These are phyloP conservation scores for Centrapalus pauciflorus DNA, from an alignment of 129 eudicot species.

Conservation along the genomic window DNA sequence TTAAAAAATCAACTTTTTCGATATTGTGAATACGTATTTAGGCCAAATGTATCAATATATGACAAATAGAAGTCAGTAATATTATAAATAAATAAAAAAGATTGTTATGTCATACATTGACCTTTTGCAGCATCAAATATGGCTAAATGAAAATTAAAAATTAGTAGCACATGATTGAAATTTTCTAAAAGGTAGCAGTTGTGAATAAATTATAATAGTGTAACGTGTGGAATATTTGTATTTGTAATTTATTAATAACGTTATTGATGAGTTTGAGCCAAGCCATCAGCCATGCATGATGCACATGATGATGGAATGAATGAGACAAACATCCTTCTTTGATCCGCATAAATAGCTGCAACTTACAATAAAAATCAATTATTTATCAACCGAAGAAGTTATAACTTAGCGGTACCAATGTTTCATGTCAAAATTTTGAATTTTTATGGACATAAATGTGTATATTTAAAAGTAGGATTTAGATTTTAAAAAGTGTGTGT, in stretches of 20 bases:
- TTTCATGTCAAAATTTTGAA: background rate
- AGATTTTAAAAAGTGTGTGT: too few species aligned
- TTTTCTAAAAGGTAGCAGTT: slow-evolving; percentile 14
- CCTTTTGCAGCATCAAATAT: slow-evolving; percentile 1
- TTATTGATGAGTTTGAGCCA: background rate
- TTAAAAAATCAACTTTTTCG: too few species aligned
- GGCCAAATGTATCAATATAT: too few species aligned
- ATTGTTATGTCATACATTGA: background rate
- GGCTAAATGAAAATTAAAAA: background rate
- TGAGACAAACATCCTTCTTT: slow-evolving; percentile 3
- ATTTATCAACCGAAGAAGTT: background rate
- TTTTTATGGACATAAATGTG: too few species aligned
- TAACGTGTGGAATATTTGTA: slow-evolving; percentile 3
- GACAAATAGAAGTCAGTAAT: too few species aligned
- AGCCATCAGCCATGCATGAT: slow-evolving; percentile 9
- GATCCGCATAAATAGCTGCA: slow-evolving; percentile 4
- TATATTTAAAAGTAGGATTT: too few species aligned
- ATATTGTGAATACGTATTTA: too few species aligned
- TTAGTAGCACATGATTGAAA: background rate
- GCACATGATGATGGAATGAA: slow-evolving; percentile 9
- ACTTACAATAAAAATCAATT: background rate
- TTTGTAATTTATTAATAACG: background rate
- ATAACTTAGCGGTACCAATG: background rate
- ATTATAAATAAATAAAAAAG: too few species aligned
- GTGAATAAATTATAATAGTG: slow-evolving; percentile 2